These are phyloP conservation scores for Gaertneriomyces semiglobifer DNA, from an alignment of 192 early-diverging fungal genomes.

Conservation along the genomic window DNA sequence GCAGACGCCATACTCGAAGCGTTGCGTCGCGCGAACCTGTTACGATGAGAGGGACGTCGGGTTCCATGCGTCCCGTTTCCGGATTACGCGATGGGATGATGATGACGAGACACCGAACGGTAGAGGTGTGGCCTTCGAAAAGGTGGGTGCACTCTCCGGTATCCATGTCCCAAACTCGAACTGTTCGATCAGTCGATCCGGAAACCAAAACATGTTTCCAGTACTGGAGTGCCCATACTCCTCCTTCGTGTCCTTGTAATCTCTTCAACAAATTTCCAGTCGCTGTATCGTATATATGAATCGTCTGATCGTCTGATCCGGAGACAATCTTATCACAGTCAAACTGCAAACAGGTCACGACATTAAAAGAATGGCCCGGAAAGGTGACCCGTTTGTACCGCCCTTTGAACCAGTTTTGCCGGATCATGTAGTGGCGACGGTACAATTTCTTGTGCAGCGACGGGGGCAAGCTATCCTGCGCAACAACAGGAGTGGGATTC, in stretches of 20 bases:
- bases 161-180: constrained; percentile 95
- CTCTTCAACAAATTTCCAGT: constrained; percentile 71
- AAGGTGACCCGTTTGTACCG: constrained; percentile 74
- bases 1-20: constrained; percentile 88
- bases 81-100: constrained; percentile 52
- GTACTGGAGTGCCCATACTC: constrained; percentile 97
- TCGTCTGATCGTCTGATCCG: constrained; percentile 87
- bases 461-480: constrained; percentile 22
- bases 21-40: constrained; percentile 95
- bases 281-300: constrained; percentile 86
- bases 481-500: not conserved
- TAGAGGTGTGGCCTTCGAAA: constrained; percentile 91
- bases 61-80: constrained; percentile 40
- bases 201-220: constrained; percentile 84
- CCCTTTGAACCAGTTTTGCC: constrained; percentile 81
- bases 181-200: constrained; percentile 91
- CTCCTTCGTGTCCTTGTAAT: constrained; percentile 82
- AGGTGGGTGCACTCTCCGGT: constrained; percentile 85
- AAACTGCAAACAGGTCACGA: constrained; percentile 95
- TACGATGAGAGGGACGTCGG: constrained; percentile 75
- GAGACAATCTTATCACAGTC: constrained; percentile 94
- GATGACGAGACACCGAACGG: constrained; percentile 91
- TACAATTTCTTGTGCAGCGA: constrained; percentile 78
- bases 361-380: constrained; percentile 72
- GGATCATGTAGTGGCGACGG: constrained; percentile 71